Evolutionary conservation across 2,329 filamentous ascomycete species (phyloP), one percentile per base, ranked within the genome.

Genomic region (Plectosphaerella plurivora): DNA sequence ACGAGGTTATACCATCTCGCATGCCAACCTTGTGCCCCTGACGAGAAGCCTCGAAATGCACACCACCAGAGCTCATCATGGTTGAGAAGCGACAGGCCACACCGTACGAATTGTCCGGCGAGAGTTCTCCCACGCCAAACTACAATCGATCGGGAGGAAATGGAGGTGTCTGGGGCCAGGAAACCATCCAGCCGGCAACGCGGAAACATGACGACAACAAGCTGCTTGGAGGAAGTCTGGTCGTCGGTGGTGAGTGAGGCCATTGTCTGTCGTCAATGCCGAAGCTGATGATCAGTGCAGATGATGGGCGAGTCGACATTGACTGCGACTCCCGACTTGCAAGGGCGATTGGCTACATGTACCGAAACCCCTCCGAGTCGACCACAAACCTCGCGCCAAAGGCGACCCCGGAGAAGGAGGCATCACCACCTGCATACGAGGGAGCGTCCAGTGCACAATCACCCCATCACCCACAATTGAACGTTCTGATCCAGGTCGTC

Each of bases 291-390:
- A 35, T 28, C 47, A 12, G 20, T 5, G 16, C 45, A 10, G 25
- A 51, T 4, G 52, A 54, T 36, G 52, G 52, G 15, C 52, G 52
- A n/a, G 39, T 54, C 6, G 49, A 54, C 8, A 49, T 54, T 18
- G 52, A 54, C 41, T 54, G 45, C 49, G 49, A 51, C 18, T 54
- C 52, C 20, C 51, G 46, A 39, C 41, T 54, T 12, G 52, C 36
- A 22, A 39, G 48, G 3, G 25, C 48, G 4, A 49, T 53, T 9
- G 45, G 52, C 25, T 22, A 44, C 9, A 48, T 51, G 48, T 53
- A 48, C 48, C 48, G 45, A 37, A 12, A 25, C 39, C 28, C 28
- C 9, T 18, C 41, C 7, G 41, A 20, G 41, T 44, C 41, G 3
- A 33, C 28, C 28, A 33, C 28, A 12, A 33, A 33, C 11, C 4